Conservation (phyloP, 345 rosid genomes). For the Eutrema yunnanense region DNA sequence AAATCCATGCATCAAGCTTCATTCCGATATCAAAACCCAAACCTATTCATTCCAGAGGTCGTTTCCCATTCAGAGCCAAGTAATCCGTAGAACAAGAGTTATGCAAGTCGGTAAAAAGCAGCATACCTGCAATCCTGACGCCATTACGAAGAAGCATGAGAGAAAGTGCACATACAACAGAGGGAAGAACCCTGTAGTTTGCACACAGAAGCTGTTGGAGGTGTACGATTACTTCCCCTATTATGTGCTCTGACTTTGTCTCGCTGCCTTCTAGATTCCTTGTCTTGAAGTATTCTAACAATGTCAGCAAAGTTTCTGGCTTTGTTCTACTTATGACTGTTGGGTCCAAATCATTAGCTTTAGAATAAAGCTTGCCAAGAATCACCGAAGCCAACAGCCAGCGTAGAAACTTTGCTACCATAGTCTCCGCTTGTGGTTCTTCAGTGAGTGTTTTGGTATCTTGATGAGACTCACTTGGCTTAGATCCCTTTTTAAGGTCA, state of each 20-base stretch:
- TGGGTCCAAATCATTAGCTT: conserved; percentile 18
- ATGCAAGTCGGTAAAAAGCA: conserved; percentile 11
- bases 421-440: conserved; percentile 48
- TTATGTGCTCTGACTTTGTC: conserved; percentile 31
- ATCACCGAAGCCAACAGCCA: conserved; percentile 80
- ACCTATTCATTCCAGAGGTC: background rate
- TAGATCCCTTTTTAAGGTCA: conserved; percentile 29
- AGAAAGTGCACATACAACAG: conserved; percentile 64
- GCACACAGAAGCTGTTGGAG: conserved; percentile 59
- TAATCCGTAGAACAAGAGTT: background rate
- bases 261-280: conserved; percentile 23
- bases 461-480: conserved; percentile 19
- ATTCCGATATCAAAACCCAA: background rate
- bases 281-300: conserved; percentile 37
- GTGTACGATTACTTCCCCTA: conserved; percentile 48
- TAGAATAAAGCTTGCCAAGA: conserved; percentile 48
- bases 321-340: conserved; percentile 26
- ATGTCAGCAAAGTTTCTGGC: conserved; percentile 35
- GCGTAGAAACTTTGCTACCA: conserved; percentile 65
- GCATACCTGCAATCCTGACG: conserved; percentile 40
- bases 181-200: conserved; percentile 42
- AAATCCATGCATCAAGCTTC: background rate
- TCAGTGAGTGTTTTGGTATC: conserved; percentile 17
- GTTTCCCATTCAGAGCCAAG: background rate
- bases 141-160: conserved; percentile 39